phyloP scores from a whole-genome alignment of 1,284 basidiomycete genomes.

The Naganishia liquefaciens region DNA sequence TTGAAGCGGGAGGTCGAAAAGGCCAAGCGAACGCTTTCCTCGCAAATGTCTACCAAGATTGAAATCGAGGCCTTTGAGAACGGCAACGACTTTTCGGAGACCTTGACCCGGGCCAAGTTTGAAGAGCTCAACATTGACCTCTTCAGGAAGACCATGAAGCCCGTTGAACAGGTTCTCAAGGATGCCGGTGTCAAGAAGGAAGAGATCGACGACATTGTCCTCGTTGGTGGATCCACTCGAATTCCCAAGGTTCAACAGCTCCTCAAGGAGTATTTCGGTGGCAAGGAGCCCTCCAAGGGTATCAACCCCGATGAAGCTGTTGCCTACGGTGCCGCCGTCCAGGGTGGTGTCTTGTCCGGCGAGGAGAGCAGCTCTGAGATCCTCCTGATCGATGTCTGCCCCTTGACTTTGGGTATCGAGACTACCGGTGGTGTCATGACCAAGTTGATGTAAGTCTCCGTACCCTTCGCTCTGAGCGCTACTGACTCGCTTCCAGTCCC shows the following conservation, averaged over 20 bases:
- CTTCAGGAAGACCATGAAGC: conserved; percentile 99
- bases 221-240: conserved; percentile 97
- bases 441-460: conserved; percentile 62
- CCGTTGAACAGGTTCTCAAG: conserved; percentile 97
- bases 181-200: conserved; percentile 98
- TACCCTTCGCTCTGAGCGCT: neutral
- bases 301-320: conserved; percentile 96
- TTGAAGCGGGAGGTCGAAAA: conserved; percentile 98
- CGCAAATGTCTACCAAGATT: conserved; percentile 69
- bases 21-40: conserved; percentile 94
- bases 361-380: conserved; percentile 71
- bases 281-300: conserved; percentile 88
- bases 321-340: conserved; percentile 94
- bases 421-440: conserved; percentile 98
- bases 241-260: conserved; percentile 98
- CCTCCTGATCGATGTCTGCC: conserved; percentile 94
- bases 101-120: conserved; percentile 95
- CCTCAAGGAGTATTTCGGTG: conserved; percentile 85
- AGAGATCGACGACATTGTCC: conserved; percentile 78
- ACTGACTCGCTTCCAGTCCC: conserved; percentile 59
- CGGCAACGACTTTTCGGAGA: conserved; percentile 93
- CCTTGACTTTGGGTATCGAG: conserved; percentile 94
- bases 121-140: conserved; percentile 98
- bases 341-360: conserved; percentile 93
- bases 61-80: conserved; percentile 84